These are phyloP conservation scores for Narthecium ossifragum DNA, from an alignment of 106 monocot genomes.

Conservation along the genomic window DNA sequence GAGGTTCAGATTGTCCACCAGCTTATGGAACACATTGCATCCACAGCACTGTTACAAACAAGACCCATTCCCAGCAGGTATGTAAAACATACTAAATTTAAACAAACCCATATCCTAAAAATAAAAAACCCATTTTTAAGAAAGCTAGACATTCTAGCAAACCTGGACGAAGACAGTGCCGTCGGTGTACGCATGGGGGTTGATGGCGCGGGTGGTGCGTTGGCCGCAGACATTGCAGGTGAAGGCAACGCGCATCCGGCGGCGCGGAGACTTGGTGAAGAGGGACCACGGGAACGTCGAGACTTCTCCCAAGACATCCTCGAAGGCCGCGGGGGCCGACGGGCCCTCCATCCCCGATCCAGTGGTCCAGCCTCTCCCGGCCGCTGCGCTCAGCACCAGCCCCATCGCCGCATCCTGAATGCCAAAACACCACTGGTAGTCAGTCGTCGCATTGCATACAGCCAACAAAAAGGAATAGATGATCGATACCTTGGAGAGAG, in stretches of 20 bases:
- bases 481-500: conserved; percentile 50
- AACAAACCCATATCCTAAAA: too few species aligned
- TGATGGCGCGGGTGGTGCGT: conserved; percentile 94
- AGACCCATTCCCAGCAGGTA: too few species aligned
- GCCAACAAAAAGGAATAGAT: background rate
- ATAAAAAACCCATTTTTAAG: background rate
- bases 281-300: conserved; percentile 96
- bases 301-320: conserved; percentile 14
- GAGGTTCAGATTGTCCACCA: conserved; percentile 96
- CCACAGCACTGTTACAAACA: conserved; percentile 76
- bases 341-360: conserved; percentile 94
- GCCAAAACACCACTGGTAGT: background rate
- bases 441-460: background rate
- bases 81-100: too few species aligned
- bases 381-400: conserved; percentile 75
- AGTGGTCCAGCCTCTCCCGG: conserved; percentile 88
- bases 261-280: conserved; percentile 94
- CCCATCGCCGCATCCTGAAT: conserved; percentile 87
- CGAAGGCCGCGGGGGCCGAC: conserved; percentile 34
- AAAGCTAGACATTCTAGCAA: background rate
- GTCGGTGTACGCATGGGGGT: conserved; percentile 96
- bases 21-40: conserved; percentile 96
- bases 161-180: conserved; percentile 99
- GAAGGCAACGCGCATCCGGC: conserved; percentile 93
- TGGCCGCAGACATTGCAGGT: conserved; percentile 99